A percentile compares a stretch with the other conserved stretches of the same genome.
These are phyloP conservation scores for Crithidia fasciculata DNA, from an alignment of 208 protist genomes.

Conservation along the genomic window DNA sequence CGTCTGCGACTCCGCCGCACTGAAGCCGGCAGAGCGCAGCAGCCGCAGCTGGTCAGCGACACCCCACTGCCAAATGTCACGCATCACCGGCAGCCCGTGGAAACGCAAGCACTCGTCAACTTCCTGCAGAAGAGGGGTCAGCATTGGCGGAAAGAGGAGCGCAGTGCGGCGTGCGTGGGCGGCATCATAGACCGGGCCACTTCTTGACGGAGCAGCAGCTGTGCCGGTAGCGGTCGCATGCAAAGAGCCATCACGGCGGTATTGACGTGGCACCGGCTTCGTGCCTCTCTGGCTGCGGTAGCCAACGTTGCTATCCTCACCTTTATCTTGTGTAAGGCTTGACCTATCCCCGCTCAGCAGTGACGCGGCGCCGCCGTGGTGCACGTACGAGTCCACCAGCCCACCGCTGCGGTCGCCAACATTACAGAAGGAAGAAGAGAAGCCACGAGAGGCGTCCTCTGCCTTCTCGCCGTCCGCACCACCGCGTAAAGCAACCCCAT, in stretches of 20 bases:
- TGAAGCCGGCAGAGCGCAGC: constrained; percentile 36
- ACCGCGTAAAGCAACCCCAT: background rate
- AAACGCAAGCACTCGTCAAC: constrained; percentile 37
- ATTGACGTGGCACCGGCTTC: too few relatives aligned
- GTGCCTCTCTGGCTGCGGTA: background rate
- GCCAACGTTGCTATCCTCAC: background rate
- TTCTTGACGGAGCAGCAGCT: background rate
- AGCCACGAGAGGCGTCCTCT: background rate
- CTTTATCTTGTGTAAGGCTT: background rate
- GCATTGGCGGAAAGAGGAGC: constrained; percentile 30
- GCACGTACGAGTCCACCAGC: constrained; percentile 17
- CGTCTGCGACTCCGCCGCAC: constrained; percentile 23
- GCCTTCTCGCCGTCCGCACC: background rate
- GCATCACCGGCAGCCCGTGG: constrained; percentile 20
- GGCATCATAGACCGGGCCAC: background rate
- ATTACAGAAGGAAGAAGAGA: background rate
- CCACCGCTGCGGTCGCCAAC: background rate
- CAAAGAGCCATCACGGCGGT: too few relatives aligned
- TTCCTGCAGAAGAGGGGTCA: constrained; percentile 44
- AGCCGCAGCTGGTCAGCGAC: constrained; percentile 16
- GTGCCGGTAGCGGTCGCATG: too few relatives aligned
- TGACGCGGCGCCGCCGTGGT: background rate
- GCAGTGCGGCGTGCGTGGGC: background rate
- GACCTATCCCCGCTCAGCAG: background rate
- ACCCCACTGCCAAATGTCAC: constrained; percentile 40